Percentiles rank a stretch among this genome's conserved stretches.
Evolutionary conservation across 2,329 filamentous ascomycete species (phyloP).

Genomic region (Setomelanomma holmii): DNA sequence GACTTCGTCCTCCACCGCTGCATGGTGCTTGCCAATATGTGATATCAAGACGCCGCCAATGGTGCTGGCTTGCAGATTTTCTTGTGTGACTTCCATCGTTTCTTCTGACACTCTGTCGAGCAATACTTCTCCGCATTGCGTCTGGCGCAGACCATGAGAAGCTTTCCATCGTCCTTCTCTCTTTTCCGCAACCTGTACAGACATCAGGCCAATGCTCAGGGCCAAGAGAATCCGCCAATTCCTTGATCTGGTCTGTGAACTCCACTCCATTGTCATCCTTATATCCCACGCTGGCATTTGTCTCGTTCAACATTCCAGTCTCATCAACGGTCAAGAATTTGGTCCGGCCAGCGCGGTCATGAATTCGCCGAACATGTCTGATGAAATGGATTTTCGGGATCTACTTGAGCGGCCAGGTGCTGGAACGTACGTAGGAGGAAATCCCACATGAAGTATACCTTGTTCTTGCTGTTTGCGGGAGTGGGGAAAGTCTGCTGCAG

Average conservation of each 20-base stretch:
- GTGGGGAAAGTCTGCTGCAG: conserved; percentile 15
- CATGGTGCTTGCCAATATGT: too few species aligned
- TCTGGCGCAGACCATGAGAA: conserved; percentile 7
- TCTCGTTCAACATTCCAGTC: conserved; percentile 9
- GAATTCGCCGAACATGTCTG: conserved; percentile 6
- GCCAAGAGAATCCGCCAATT: conserved; percentile 5
- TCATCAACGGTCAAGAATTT: conserved; percentile 9
- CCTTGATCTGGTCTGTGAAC: conserved; percentile 18
- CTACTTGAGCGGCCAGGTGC: conserved; percentile 6
- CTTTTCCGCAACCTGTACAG: conserved; percentile 9
- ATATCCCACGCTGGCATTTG: conserved; percentile 12
- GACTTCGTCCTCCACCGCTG: too few species aligned
- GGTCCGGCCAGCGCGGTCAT: conserved; percentile 1
- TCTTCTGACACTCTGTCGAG: conserved; percentile 13
- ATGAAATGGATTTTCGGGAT: conserved; percentile 4
- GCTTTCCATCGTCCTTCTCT: conserved; percentile 1
- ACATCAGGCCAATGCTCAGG: neutral
- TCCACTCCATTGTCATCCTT: conserved; percentile 10
- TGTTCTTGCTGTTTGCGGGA: conserved; percentile 17
- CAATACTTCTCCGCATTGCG: conserved; percentile 11
- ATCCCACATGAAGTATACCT: conserved; percentile 23
- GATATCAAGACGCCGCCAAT: neutral
- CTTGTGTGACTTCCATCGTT: conserved; percentile 7
- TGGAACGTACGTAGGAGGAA: conserved; percentile 19
- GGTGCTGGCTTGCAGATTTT: conserved; percentile 1